Percentiles rank a stretch among this genome's conserved stretches.
Conservation (phyloP, 306 rosid species). For the Luffa acutangula region DNA sequence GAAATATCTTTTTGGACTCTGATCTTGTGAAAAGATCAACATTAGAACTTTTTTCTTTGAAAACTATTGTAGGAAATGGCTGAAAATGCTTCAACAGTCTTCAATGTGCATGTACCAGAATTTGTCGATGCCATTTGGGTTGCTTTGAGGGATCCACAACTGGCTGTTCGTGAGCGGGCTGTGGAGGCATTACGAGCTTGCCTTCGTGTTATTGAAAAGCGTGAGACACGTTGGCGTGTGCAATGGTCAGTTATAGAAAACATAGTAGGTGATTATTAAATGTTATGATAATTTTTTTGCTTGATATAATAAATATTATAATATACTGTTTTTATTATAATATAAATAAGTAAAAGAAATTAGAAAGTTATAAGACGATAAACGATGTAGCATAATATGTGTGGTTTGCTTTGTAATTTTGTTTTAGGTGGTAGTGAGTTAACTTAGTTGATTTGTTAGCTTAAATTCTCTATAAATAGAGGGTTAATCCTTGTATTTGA, state of each 20-base stretch:
- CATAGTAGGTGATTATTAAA: neutral
- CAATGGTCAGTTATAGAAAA: constrained; percentile 56
- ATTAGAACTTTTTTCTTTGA: neutral
- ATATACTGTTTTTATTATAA: neutral
- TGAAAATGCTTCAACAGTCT: constrained; percentile 93
- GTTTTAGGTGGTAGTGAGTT: too few species aligned
- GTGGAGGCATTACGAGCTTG: constrained; percentile 98
- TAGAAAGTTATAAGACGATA: neutral
- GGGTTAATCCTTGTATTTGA: too few species aligned
- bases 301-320: neutral
- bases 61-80: constrained; percentile 77
- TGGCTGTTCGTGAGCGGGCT: constrained; percentile 91
- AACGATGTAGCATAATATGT: neutral
- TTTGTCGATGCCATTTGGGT: constrained; percentile 98
- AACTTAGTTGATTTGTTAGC: too few species aligned
- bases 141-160: constrained; percentile 85
- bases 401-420: neutral
- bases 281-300: neutral
- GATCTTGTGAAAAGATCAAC: neutral
- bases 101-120: constrained; percentile 94
- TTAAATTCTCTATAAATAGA: too few species aligned
- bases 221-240: constrained; percentile 99
- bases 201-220: constrained; percentile 85
- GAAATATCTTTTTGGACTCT: neutral
- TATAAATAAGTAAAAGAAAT: neutral